Evolutionary conservation across 768 basidiomycete species (phyloP).

Genomic region (Exsudoporus frostii): DNA sequence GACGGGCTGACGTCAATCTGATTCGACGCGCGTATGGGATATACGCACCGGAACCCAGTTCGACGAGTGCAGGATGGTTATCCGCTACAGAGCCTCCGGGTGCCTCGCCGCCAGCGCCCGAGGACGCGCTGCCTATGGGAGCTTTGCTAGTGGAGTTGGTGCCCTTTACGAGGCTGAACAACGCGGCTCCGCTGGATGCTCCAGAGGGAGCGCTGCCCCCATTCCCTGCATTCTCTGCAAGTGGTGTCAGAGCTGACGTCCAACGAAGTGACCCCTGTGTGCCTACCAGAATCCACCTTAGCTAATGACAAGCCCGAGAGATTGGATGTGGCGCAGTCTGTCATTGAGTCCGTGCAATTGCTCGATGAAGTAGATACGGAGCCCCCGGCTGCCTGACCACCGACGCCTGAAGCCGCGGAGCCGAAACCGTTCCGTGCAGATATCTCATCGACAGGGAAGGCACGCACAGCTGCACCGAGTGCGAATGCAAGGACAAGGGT

Average conservation of each 20-base stretch:
- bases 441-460: conserved; percentile 27
- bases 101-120: conserved; percentile 9
- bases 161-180: not conserved
- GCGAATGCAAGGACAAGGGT: conserved; percentile 21
- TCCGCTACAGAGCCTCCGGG: conserved; percentile 5
- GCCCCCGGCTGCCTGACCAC: conserved; percentile 37
- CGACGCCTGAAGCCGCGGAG: conserved; percentile 17
- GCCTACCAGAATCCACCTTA: conserved; percentile 12
- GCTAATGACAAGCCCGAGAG: not conserved
- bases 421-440: conserved; percentile 12
- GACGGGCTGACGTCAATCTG: not conserved
- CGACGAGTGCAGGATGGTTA: conserved; percentile 24
- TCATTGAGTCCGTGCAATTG: not conserved
- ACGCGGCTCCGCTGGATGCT: not conserved
- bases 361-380: conserved; percentile 16
- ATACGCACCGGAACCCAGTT: conserved; percentile 33
- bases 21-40: not conserved
- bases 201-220: conserved; percentile 7
- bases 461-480: conserved; percentile 23
- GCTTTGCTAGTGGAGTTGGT: not conserved
- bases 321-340: not conserved
- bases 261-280: not conserved
- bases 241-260: not conserved
- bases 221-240: conserved; percentile 12
- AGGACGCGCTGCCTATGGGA: conserved; percentile 8